Conservation (phyloP, 495 filamentous ascomycete genomes). For the Annulohypoxylon nitens region DNA sequence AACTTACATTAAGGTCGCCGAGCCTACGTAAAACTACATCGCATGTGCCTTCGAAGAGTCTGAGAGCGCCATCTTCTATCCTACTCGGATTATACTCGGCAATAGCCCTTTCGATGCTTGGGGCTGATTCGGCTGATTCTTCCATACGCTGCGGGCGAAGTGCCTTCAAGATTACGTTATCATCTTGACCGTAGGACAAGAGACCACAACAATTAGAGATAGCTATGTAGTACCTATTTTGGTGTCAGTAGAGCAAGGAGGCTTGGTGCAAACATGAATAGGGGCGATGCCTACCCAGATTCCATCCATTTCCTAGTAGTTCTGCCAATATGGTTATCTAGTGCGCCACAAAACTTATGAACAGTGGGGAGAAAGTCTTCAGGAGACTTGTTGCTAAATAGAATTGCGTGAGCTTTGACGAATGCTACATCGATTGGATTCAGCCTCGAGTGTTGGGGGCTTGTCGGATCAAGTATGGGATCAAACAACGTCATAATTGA, state of each 20-base stretch:
- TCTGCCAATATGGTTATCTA: slow-evolving; percentile 72
- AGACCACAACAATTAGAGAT: slow-evolving; percentile 62
- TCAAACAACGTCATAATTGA: slow-evolving; percentile 79
- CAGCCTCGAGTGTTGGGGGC: slow-evolving; percentile 49
- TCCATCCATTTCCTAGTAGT: slow-evolving; percentile 73
- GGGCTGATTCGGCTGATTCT: slow-evolving; percentile 22
- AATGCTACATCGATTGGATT: slow-evolving; percentile 63
- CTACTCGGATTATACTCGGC: slow-evolving; percentile 29
- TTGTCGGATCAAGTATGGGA: slow-evolving; percentile 66
- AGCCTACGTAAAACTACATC: slow-evolving; percentile 70
- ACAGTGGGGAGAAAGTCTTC: slow-evolving; percentile 63
- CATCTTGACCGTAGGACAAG: slow-evolving; percentile 55
- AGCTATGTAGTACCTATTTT: slow-evolving; percentile 67
- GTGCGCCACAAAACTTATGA: slow-evolving; percentile 63
- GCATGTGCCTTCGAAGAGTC: slow-evolving; percentile 52
- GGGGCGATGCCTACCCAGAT: slow-evolving; percentile 65
- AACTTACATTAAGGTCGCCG: slow-evolving; percentile 67
- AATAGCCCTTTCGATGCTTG: slow-evolving; percentile 13
- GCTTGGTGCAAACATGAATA: slow-evolving; percentile 62
- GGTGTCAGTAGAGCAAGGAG: slow-evolving; percentile 64
- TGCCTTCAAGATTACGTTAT: slow-evolving; percentile 52
- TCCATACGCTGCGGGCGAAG: slow-evolving; percentile 45
- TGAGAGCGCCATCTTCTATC: slow-evolving; percentile 31
- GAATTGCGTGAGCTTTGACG: slow-evolving; percentile 72
- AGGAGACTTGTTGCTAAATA: slow-evolving; percentile 69